A percentile compares a stretch with the other conserved stretches of the same genome.
Conservation (phyloP, 805 yeast species). For the Starmerella gropengiesseri region DNA sequence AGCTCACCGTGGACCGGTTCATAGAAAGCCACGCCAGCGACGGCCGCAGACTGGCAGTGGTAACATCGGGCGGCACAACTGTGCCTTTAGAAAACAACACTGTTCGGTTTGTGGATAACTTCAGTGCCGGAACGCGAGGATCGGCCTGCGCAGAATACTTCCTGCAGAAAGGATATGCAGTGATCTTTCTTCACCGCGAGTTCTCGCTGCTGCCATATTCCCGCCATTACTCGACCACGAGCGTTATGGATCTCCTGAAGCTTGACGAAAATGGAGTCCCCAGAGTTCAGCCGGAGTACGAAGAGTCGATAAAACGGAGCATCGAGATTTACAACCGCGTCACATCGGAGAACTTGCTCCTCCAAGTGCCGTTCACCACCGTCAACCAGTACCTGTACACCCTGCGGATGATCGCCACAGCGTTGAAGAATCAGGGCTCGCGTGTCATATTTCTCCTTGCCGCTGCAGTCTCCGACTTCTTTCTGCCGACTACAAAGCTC, state of each 20-base stretch:
- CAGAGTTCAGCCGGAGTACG: conserved; percentile 50
- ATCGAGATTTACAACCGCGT: conserved; percentile 41
- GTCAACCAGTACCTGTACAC: conserved; percentile 90
- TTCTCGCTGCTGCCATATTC: conserved; percentile 85
- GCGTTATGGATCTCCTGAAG: conserved; percentile 75
- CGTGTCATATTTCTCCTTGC: conserved; percentile 75
- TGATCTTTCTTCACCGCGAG: conserved; percentile 83
- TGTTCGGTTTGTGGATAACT: conserved; percentile 91
- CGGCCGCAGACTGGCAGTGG: conserved; percentile 52
- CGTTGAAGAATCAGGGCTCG: conserved; percentile 39
- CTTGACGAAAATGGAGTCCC: conserved; percentile 39
- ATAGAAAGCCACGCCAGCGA: conserved; percentile 41
- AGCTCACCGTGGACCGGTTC: conserved; percentile 48
- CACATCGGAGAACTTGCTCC: conserved; percentile 40
- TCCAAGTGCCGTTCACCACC: conserved; percentile 81
- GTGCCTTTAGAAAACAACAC: conserved; percentile 96
- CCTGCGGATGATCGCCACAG: conserved; percentile 52
- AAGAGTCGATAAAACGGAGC: conserved; percentile 48
- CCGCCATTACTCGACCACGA: conserved; percentile 73
- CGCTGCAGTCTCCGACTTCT: conserved; percentile 96
- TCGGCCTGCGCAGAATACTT: conserved; percentile 92
- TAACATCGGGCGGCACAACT: conserved; percentile 95
- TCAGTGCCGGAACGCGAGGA: conserved; percentile 96
- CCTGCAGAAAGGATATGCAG: conserved; percentile 77
- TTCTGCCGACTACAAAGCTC: conserved; percentile 70